Base-by-base conservation (phyloP, 768 basidiomycete genomes). In the Boletus eberwhitei region DNA sequence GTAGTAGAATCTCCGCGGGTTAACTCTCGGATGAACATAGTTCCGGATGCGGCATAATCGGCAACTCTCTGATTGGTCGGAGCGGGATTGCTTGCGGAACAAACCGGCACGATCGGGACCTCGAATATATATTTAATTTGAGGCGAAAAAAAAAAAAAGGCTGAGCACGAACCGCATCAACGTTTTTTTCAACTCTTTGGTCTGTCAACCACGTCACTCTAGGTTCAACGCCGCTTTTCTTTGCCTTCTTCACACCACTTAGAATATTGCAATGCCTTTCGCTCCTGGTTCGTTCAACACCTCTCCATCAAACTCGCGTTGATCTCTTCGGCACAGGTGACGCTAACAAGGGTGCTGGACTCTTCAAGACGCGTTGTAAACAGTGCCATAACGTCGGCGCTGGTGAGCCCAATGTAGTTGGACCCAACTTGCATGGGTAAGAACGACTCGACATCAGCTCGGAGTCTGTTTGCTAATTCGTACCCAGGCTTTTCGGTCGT, bases 321-420 rank as follows among this genome's bases (percentile, higher is more conserved):
- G n/a, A 63, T 54, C 9, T 1, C 36, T 11, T 1, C 29, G 12
- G 2, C 5, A 50, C 40, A 82, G 95, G 95, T 85, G 91, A 97
- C 78, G 73, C 88, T 67, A 65, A 66, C 53, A 97, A 95, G 82
- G 95, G 95, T 75, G 94, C 95, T 70, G 77, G 79, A 69, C 88
- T 97, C 73, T 98, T 98, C 88, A 96, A 94, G 80, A 94, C 93
- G 57, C 89, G 94, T 54, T 94, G 90, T 67, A 87, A 88, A 39
- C 93, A 97, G 71, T 98, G 95, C 77, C 95, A 98, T 74, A 97
- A 92, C 59, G 73, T 90, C 59, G 90, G 76, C 52, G 77, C 81
- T 63, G 85, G 87, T 52, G 91, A 85, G 65, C 79, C 84, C 39
- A 80, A 93, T 78, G 91, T 90, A 73, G 93, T 98, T 55, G 96